A percentile compares a stretch with the other conserved stretches of the same genome.
Evolutionary conservation across 2,329 filamentous ascomycete genomes (phyloP).

Genomic region (Phaeoacremonium minimum): DNA sequence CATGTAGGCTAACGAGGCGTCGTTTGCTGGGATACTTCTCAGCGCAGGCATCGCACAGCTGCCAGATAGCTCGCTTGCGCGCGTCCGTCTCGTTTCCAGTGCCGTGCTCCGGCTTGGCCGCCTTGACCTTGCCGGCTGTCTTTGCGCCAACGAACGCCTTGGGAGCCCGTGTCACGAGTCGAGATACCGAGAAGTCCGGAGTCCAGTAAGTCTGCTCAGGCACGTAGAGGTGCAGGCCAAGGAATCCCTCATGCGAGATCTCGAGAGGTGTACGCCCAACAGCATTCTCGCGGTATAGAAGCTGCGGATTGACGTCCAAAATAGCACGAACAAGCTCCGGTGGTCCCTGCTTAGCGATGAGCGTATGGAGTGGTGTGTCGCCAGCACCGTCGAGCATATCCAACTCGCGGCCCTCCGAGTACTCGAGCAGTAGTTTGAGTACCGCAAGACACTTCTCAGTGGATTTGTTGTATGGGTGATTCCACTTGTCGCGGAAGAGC

Average conservation of each 20-base stretch:
- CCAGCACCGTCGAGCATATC: slow-evolving; percentile 60
- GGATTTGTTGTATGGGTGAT: slow-evolving; percentile 14
- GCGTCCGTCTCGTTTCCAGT: background rate
- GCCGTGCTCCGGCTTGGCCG: background rate
- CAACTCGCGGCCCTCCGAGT: slow-evolving; percentile 52
- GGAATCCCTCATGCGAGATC: slow-evolving; percentile 53
- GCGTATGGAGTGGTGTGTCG: slow-evolving; percentile 60
- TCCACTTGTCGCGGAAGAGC: background rate
- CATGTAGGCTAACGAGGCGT: slow-evolving; percentile 48
- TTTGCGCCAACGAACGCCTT: slow-evolving; percentile 7
- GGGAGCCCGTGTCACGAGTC: slow-evolving; percentile 7
- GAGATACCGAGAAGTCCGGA: background rate
- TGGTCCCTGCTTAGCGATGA: slow-evolving; percentile 32
- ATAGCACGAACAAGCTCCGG: slow-evolving; percentile 35
- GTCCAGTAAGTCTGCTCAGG: slow-evolving; percentile 8
- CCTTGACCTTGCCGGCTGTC: too few relatives aligned
- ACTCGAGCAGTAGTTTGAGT: slow-evolving; percentile 45
- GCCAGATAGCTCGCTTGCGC: slow-evolving; percentile 9
- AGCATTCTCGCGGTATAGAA: slow-evolving; percentile 69
- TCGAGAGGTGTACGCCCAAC: slow-evolving; percentile 72
- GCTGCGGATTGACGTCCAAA: slow-evolving; percentile 49
- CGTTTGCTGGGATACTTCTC: slow-evolving; percentile 30
- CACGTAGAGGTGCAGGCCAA: slow-evolving; percentile 30
- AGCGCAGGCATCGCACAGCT: slow-evolving; percentile 17
- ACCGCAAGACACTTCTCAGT: slow-evolving; percentile 30